A percentile compares a stretch with the other conserved stretches of the same genome.
Evolutionary conservation across 371 early-diverging fungal genomes (phyloP).

Genomic region (Mucor mucedo): DNA sequence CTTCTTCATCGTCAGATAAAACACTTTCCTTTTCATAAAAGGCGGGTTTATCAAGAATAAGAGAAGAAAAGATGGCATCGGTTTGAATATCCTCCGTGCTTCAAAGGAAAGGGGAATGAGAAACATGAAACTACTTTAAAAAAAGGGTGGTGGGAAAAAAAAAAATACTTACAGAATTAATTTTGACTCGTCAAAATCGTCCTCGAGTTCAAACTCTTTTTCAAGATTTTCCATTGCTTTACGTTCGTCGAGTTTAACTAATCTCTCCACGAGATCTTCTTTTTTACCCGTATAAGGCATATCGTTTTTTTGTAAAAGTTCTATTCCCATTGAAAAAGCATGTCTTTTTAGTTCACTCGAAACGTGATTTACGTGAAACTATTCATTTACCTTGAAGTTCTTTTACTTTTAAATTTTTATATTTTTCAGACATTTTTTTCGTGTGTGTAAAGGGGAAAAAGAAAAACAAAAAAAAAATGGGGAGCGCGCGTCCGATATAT

Average conservation of each 20-base stretch:
- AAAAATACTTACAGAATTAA: slow-evolving; percentile 15
- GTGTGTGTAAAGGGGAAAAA: too few species aligned
- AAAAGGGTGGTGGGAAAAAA: too few species aligned
- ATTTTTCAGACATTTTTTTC: slow-evolving; percentile 44
- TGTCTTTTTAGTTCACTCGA: neutral
- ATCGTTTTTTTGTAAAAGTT: slow-evolving; percentile 61
- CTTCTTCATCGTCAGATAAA: slow-evolving; percentile 26
- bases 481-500: too few species aligned
- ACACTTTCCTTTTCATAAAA: slow-evolving; percentile 23
- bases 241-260: slow-evolving; percentile 61
- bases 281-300: slow-evolving; percentile 68
- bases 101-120: neutral
- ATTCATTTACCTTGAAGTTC: slow-evolving; percentile 59
- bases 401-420: slow-evolving; percentile 63
- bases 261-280: slow-evolving; percentile 67
- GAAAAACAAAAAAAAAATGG: neutral
- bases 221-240: slow-evolving; percentile 54
- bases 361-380: too few species aligned
- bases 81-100: slow-evolving; percentile 2
- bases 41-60: slow-evolving; percentile 5
- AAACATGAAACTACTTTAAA: neutral
- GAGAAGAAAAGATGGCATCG: neutral
- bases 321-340: slow-evolving; percentile 22
- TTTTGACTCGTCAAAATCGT: slow-evolving; percentile 44
- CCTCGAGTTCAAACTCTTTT: slow-evolving; percentile 46